Evolutionary conservation across 192 early-diverging fungal species (phyloP).

Genomic region (Coemansia sp.): DNA sequence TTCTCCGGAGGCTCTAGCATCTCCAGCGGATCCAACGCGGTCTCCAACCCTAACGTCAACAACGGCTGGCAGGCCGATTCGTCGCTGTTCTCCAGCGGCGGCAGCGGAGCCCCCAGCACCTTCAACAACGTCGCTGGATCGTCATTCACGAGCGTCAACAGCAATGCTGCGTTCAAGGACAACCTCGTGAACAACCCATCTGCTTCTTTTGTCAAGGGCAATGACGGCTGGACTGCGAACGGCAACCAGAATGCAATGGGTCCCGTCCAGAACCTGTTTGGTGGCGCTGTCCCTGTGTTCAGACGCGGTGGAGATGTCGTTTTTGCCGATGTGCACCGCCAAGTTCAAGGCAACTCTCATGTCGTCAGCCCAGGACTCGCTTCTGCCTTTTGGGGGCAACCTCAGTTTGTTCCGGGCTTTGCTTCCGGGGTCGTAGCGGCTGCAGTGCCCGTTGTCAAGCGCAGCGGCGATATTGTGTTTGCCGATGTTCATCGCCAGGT

Average conservation of each 20-base stretch:
- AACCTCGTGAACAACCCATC: conserved; percentile 57
- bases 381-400: conserved; percentile 11
- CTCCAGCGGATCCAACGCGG: conserved; percentile 39
- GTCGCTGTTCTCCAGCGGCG: conserved; percentile 22
- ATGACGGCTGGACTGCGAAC: conserved; percentile 56
- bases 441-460: conserved; percentile 25
- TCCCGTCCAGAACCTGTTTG: conserved; percentile 53
- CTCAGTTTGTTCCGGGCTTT: conserved; percentile 16
- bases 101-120: conserved; percentile 19
- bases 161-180: conserved; percentile 51
- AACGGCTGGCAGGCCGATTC: conserved; percentile 55
- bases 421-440: conserved; percentile 3
- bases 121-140: conserved; percentile 54
- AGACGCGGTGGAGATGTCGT: conserved; percentile 44
- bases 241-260: conserved; percentile 49
- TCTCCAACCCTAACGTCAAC: conserved; percentile 55
- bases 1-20: conserved; percentile 41
- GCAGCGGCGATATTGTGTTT: conserved; percentile 41
- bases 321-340: conserved; percentile 53
- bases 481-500: conserved; percentile 44
- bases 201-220: conserved; percentile 36
- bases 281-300: conserved; percentile 22
- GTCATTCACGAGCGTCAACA: conserved; percentile 48
- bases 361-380: conserved; percentile 21
- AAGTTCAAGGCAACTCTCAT: conserved; percentile 18